Base-by-base conservation (phyloP, 139 green algal species). In the Coccomyxa sp. region DNA sequence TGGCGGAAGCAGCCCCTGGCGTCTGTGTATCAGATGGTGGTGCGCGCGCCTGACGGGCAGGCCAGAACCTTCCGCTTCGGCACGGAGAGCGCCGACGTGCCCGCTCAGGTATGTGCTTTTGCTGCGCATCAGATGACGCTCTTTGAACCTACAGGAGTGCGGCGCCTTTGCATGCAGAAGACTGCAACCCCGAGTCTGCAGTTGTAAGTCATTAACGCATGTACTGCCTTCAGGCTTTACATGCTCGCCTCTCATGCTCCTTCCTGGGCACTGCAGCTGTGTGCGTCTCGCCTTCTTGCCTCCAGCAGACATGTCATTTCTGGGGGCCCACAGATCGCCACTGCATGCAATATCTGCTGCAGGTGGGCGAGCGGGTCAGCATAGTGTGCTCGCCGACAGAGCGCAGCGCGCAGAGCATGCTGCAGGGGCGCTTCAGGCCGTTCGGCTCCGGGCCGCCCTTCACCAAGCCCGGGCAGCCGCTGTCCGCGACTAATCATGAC, bases 401-500 rank as follows among this genome's bases (percentile, higher is more conserved):
- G 78, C 36, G 75, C 55, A 80, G 54, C 75, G 37, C 82, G 18
- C 79, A 39, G 79, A 86, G 31, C 29, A 10, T 27, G 50, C 50
- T 31, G 50, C 50, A 64, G 50, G 18, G 27, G 50, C 22, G 50
- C 18, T 22, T 1, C 10, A 29, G 64, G 2, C n/a, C 93, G 34
- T 82, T 95, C 10, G 83, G 70, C 58, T 76, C 92, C 24, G 87
- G 77, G 6, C 87, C 90, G 2, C 91, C 94, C 18, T 89, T 86
- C 39, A 92, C 83, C 14, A 81, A 83, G 64, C 90, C 94, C 7
- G 93, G 94, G 9, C 88, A 98, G 79, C 86, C 94, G 5, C 86
- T 98, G 79, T 71, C 81, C 5, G 68, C 94, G 27, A 90, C 85
- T 78, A 98, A 98, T 83, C 94, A 98, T 78, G 86, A 70, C 24